A percentile compares a stretch with the other conserved stretches of the same genome.
Evolutionary conservation across 2,329 filamentous ascomycete genomes (phyloP).

Genomic region (Cadophora malorum): DNA sequence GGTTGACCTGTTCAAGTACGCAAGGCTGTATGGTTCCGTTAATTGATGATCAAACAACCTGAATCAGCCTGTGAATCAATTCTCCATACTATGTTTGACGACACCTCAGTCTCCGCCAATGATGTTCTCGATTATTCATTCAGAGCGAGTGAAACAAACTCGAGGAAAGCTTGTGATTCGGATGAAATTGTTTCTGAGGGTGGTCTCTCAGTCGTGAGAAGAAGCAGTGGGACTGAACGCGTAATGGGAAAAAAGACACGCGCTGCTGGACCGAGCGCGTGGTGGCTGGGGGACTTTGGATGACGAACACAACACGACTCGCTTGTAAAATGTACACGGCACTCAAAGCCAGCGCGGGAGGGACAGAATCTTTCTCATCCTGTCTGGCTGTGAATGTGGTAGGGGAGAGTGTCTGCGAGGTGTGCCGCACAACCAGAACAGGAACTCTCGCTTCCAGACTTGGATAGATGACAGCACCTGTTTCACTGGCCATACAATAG

Average conservation of each 20-base stretch:
- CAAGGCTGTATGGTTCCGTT: neutral
- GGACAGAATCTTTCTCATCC: neutral
- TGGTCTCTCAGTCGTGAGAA: neutral
- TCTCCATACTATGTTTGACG: neutral
- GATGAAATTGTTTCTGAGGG: neutral
- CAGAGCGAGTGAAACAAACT: neutral
- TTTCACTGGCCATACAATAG: neutral
- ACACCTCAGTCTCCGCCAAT: neutral
- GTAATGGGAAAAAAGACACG: neutral
- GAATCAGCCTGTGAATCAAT: neutral
- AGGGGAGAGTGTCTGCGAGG: no score
- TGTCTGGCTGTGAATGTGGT: neutral
- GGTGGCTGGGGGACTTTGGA: neutral
- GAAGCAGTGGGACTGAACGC: neutral
- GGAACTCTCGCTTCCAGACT: neutral
- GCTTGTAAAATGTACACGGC: neutral
- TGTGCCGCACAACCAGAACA: no score
- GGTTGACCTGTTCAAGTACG: neutral
- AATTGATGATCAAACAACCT: neutral
- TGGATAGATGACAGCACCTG: neutral
- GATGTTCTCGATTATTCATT: neutral
- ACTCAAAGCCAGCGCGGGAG: neutral
- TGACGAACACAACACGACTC: neutral
- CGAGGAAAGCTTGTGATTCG: neutral
- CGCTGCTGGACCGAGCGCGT: neutral